Evolutionary conservation across 352 stramenopile species (phyloP).

Genomic region (Pelagophyceae sp.): DNA sequence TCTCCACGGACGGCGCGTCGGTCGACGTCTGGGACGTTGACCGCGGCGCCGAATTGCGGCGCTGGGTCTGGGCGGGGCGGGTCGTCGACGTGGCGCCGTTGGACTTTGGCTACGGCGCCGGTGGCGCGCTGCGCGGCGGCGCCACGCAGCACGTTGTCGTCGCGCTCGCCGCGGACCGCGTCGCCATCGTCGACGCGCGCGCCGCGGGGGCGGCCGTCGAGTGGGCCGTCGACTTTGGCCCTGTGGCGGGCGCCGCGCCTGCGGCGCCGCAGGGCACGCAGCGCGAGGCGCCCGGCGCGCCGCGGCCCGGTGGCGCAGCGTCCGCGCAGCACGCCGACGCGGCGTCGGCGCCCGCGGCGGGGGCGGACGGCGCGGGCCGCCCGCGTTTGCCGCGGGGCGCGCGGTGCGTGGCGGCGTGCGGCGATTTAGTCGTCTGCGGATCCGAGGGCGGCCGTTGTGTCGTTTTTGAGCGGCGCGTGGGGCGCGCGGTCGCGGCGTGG

Average conservation of each 20-base stretch:
- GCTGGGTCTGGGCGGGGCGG: background rate
- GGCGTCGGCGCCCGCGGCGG: background rate
- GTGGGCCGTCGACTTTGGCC: background rate
- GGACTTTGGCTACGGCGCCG: background rate
- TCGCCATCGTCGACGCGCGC: constrained; percentile 6
- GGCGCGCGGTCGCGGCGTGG: background rate
- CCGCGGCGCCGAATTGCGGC: background rate
- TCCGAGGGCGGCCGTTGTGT: constrained; percentile 1
- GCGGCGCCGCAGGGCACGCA: background rate
- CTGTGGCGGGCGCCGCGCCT: background rate
- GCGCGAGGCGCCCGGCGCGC: too few relatives aligned
- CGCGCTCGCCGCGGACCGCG: background rate
- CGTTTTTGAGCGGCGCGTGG: constrained; percentile 16
- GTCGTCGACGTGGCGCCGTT: background rate
- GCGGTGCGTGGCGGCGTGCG: constrained; percentile 6
- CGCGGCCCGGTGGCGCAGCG: background rate
- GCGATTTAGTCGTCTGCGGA: background rate
- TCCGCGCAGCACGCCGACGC: background rate
- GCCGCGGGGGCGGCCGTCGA: background rate
- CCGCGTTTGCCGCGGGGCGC: background rate
- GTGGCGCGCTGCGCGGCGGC: background rate
- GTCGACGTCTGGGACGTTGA: constrained; percentile 4
- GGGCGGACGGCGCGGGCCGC: too few relatives aligned
- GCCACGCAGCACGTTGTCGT: background rate
- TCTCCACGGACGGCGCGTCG: background rate